Conservation (phyloP, 2,329 filamentous ascomycete genomes). For the Cercospora citrullina region DNA sequence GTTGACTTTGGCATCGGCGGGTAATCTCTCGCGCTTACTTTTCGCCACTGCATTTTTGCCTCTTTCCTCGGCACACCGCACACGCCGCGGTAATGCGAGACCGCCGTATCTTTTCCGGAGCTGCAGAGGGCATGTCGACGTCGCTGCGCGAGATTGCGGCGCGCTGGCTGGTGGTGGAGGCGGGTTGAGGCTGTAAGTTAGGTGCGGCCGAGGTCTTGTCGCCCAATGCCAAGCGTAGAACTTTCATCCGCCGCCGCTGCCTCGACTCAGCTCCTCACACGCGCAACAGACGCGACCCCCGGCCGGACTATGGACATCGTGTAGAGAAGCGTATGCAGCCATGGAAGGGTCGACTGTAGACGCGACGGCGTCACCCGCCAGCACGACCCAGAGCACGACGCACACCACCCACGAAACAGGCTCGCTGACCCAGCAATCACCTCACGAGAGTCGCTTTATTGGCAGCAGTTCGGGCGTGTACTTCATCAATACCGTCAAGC, state of each 20-base stretch:
- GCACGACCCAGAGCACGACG: conserved; percentile 9
- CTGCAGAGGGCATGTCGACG: conserved; percentile 18
- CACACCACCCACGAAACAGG: conserved; percentile 26
- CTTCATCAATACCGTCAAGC: conserved; percentile 56
- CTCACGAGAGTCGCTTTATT: conserved; percentile 43
- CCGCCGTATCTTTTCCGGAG: conserved; percentile 24
- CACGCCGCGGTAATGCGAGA: conserved; percentile 30
- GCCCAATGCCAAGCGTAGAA: conserved; percentile 1
- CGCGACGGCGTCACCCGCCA: conserved; percentile 24
- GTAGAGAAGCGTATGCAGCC: background rate
- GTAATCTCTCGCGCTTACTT: conserved; percentile 15
- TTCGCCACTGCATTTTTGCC: conserved; percentile 29
- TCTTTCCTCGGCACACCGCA: conserved; percentile 28
- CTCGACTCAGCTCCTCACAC: background rate
- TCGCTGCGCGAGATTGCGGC: background rate
- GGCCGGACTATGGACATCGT: background rate
- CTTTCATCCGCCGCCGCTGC: conserved; percentile 2
- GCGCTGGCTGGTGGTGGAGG: background rate
- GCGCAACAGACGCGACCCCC: background rate
- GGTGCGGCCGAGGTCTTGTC: conserved; percentile 5
- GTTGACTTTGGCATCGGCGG: background rate
- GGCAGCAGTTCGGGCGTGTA: conserved; percentile 56
- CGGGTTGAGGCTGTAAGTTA: background rate
- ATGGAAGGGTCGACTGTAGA: conserved; percentile 14
- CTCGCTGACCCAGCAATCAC: conserved; percentile 24